Conservation (phyloP, 768 basidiomycete genomes). For the Gautieria morchelliformis region DNA sequence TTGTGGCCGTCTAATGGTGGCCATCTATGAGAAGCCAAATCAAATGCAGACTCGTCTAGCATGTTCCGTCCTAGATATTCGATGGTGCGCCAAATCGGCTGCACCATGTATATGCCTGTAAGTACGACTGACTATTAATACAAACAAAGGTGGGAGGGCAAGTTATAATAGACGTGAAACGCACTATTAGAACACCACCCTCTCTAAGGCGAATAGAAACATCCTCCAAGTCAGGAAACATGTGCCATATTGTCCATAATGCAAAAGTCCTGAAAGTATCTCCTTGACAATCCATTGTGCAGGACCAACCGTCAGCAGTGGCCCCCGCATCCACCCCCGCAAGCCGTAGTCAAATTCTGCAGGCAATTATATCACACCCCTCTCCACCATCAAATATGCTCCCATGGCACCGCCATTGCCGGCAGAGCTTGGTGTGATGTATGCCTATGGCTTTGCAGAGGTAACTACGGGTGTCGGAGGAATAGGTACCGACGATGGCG, state of each 20-base stretch:
- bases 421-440: not conserved
- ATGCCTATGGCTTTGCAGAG: not conserved
- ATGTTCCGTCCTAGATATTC: too few relatives aligned
- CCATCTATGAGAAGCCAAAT: too few relatives aligned
- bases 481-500: not conserved
- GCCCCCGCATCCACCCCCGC: not conserved
- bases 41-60: too few relatives aligned
- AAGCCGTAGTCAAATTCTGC: slow-evolving; percentile 1
- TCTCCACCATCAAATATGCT: not conserved
- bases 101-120: too few relatives aligned
- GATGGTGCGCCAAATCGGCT: too few relatives aligned
- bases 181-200: not conserved
- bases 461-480: not conserved
- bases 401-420: too few relatives aligned
- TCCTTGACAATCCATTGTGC: not conserved
- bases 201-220: not conserved
- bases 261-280: not conserved
- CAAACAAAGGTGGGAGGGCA: too few relatives aligned
- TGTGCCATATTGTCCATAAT: not conserved
- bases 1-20: too few relatives aligned
- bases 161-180: not conserved
- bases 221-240: not conserved
- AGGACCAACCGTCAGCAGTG: not conserved
- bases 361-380: too few relatives aligned
- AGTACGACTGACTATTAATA: too few relatives aligned